Percentiles rank a stretch among this genome's conserved stretches.
phyloP scores from a whole-genome alignment of 2,329 filamentous ascomycete species.

The Cladophialophora psammophila region DNA sequence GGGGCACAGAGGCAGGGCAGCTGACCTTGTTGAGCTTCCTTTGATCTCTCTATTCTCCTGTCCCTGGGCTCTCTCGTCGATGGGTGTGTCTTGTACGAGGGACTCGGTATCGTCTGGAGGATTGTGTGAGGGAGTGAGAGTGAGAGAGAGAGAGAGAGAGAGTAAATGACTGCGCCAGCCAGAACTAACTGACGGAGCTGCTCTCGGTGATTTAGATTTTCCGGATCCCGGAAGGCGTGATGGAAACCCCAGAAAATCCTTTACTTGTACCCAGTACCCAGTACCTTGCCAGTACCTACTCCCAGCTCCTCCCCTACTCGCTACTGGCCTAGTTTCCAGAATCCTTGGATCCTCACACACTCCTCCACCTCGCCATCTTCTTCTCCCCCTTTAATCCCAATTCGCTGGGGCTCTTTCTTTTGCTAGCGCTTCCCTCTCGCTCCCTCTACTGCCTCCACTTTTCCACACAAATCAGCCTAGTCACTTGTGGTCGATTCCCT shows the following conservation, averaged over 20 bases:
- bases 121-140: not conserved
- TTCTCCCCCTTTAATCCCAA: not conserved
- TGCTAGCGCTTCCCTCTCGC: not conserved
- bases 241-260: conserved; percentile 19
- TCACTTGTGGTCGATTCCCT: not conserved
- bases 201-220: not conserved
- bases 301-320: not conserved
- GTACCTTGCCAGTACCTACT: too few species aligned
- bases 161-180: not conserved
- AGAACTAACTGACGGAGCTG: not conserved
- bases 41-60: not conserved
- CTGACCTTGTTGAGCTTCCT: not conserved
- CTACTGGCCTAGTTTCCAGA: not conserved
- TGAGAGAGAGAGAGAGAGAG: not conserved
- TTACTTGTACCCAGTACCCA: too few species aligned
- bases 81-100: not conserved
- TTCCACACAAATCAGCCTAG: not conserved
- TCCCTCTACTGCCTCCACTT: not conserved
- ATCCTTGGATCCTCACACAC: conserved; percentile 5
- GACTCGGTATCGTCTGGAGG: too few species aligned
- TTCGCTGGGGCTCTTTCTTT: not conserved
- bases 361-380: conserved; percentile 15
- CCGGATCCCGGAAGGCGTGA: not conserved
- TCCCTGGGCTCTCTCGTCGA: not conserved
- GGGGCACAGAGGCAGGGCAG: not conserved